phyloP scores from a whole-genome alignment of 768 basidiomycete genomes.

The Tylopilus vinaceipallidus region DNA sequence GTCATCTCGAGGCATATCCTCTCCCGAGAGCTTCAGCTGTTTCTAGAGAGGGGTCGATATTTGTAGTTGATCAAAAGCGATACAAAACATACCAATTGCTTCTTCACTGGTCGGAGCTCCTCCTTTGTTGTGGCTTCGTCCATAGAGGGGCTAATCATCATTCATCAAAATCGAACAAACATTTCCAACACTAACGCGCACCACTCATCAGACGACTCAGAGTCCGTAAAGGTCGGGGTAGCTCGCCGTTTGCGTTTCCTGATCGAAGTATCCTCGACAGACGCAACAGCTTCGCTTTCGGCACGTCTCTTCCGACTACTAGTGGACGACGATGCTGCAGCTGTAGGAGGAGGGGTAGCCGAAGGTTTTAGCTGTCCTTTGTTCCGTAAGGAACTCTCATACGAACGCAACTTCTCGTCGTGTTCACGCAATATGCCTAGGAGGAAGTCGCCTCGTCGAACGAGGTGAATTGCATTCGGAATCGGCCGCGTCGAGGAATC shows the following conservation, averaged over 20 bases:
- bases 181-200: conserved; percentile 38
- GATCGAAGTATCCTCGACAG: conserved; percentile 64
- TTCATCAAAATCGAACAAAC: conserved; percentile 7
- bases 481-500: conserved; percentile 83
- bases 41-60: conserved; percentile 52
- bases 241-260: conserved; percentile 87
- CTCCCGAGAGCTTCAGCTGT: conserved; percentile 91
- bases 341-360: conserved; percentile 71
- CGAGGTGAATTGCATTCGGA: conserved; percentile 97
- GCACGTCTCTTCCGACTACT: conserved; percentile 71
- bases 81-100: conserved; percentile 69
- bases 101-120: conserved; percentile 93
- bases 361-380: conserved; percentile 71
- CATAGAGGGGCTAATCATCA: conserved; percentile 77
- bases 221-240: conserved; percentile 96
- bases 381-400: conserved; percentile 74
- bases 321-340: conserved; percentile 63
- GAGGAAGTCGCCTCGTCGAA: conserved; percentile 94
- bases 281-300: conserved; percentile 82
- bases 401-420: conserved; percentile 87
- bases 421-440: conserved; percentile 80
- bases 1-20: conserved; percentile 91
- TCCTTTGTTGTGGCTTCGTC: conserved; percentile 92
- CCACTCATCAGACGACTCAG: conserved; percentile 91
- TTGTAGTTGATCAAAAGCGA: neutral